A percentile compares a stretch with the other conserved stretches of the same genome.
Conservation (phyloP, 108 stramenopile genomes). For the Nitzschia sp. region DNA sequence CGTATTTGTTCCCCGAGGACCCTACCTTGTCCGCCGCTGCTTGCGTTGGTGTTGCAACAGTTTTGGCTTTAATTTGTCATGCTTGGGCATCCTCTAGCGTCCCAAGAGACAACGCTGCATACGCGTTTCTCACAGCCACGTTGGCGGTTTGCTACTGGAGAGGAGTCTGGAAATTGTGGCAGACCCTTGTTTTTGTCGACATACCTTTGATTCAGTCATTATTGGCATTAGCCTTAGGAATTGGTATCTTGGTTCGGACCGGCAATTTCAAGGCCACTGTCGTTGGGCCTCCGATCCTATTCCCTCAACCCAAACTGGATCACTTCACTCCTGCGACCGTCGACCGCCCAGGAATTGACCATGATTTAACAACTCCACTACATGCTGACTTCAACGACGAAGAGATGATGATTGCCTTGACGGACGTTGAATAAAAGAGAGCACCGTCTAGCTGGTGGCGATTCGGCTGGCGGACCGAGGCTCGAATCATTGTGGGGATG, state of each 20-base stretch:
- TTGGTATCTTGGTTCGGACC: background rate
- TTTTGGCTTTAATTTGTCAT: background rate
- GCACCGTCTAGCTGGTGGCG: no score
- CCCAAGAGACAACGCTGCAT: background rate
- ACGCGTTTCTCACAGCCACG: background rate
- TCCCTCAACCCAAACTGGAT: background rate
- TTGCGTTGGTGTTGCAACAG: background rate
- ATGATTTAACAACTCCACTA: background rate
- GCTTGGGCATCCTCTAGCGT: background rate
- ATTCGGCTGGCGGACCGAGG: no score
- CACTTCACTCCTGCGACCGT: no score
- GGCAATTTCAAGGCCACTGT: background rate
- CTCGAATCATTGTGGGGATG: no score
- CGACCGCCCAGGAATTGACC: no score
- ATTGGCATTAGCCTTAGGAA: background rate
- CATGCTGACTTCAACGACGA: background rate
- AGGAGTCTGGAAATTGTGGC: background rate
- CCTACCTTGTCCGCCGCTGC: background rate
- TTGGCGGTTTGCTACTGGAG: background rate
- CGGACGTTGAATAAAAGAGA: no score
- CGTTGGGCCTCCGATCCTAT: background rate
- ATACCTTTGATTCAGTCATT: background rate
- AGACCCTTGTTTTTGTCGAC: background rate
- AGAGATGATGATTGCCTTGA: background rate
- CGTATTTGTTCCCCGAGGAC: background rate